phyloP scores from a whole-genome alignment of 2,329 filamentous ascomycete genomes.

The Venturia asperata region DNA sequence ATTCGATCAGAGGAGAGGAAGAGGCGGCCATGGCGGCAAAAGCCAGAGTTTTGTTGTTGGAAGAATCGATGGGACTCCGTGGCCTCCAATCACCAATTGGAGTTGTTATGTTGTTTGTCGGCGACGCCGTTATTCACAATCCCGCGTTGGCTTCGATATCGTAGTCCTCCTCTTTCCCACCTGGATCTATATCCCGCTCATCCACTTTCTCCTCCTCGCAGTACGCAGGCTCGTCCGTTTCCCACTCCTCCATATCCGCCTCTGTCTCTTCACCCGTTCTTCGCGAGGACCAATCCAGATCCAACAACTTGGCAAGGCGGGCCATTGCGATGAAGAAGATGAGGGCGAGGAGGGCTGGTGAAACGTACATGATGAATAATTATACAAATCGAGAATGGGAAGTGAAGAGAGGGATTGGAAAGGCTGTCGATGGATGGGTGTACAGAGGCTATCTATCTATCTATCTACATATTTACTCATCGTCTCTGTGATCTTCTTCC shows the following conservation, averaged over 20 bases:
- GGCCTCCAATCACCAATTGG: too few relatives aligned
- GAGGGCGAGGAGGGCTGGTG: neutral
- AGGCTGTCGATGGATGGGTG: neutral
- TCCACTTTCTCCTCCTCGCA: neutral
- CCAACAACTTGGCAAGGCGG: neutral
- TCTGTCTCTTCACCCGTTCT: neutral
- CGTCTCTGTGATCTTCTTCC: too few relatives aligned
- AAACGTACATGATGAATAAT: neutral
- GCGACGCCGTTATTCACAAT: neutral
- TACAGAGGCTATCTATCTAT: neutral
- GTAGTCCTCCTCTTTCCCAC: neutral
- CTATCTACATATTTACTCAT: too few relatives aligned
- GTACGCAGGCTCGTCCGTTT: neutral
- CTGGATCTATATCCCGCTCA: neutral
- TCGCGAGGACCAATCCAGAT: conserved; percentile 1
- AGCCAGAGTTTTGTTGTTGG: too few relatives aligned
- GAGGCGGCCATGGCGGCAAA: too few relatives aligned
- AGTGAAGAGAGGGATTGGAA: neutral
- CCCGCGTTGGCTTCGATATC: conserved; percentile 4
- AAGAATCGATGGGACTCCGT: too few relatives aligned
- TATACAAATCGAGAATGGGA: neutral
- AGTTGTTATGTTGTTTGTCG: too few relatives aligned
- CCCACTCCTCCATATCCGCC: neutral
- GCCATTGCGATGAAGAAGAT: neutral
- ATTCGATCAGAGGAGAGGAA: too few relatives aligned